Evolutionary conservation across 2,329 filamentous ascomycete genomes (phyloP).

Genomic region (Ceratocystis papillata): DNA sequence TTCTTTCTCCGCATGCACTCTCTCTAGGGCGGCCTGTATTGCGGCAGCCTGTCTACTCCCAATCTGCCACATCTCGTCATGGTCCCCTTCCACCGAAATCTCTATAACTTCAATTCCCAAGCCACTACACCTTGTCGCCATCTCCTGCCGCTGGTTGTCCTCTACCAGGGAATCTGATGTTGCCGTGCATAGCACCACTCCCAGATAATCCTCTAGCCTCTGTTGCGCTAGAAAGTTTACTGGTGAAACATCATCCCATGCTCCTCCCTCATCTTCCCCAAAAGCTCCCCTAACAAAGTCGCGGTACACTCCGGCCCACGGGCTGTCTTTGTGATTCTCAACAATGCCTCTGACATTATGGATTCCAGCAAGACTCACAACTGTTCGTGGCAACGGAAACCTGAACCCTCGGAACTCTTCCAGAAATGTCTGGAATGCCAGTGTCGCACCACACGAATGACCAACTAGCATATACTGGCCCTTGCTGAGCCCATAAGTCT

Average conservation of each 20-base stretch:
- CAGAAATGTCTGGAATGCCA: constrained; percentile 38
- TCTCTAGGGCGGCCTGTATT: neutral
- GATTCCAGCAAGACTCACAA: constrained; percentile 43
- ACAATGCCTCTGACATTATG: constrained; percentile 36
- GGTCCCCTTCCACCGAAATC: constrained; percentile 5
- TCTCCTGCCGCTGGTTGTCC: constrained; percentile 15
- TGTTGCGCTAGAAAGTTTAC: constrained; percentile 24
- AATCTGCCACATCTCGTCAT: constrained; percentile 21
- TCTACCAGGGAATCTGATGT: constrained; percentile 19
- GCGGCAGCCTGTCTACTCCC: constrained; percentile 7
- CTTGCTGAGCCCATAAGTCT: constrained; percentile 37
- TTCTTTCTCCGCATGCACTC: neutral
- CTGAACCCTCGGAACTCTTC: constrained; percentile 27
- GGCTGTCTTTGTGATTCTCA: constrained; percentile 31
- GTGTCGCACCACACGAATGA: constrained; percentile 51
- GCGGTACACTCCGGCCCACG: constrained; percentile 32
- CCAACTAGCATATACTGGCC: constrained; percentile 46
- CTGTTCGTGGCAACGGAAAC: constrained; percentile 27
- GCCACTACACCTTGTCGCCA: neutral
- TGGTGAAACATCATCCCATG: constrained; percentile 37
- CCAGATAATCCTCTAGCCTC: neutral
- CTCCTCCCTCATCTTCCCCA: constrained; percentile 31
- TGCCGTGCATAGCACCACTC: constrained; percentile 11
- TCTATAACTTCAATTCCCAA: neutral
- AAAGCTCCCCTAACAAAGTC: constrained; percentile 40